These are phyloP conservation scores for Russula olivacea DNA, from an alignment of 768 basidiomycete species.

Conservation along the genomic window DNA sequence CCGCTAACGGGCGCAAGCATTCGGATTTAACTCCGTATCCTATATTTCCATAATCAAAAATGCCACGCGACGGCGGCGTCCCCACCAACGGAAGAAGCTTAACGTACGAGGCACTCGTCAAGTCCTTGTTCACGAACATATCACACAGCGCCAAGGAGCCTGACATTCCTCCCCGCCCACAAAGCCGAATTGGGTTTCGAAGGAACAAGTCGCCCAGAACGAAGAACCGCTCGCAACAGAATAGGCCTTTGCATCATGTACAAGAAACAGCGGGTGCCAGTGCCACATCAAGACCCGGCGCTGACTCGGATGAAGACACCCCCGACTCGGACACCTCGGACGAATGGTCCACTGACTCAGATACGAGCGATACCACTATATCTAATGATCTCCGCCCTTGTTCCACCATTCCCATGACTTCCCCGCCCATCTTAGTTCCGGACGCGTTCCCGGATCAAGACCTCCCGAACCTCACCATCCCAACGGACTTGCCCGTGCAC, in stretches of 20 bases:
- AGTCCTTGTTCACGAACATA: conserved; percentile 24
- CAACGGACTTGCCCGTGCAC: conserved; percentile 5
- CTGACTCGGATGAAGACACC: conserved; percentile 19
- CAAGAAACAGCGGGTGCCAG: neutral
- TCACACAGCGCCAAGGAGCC: conserved; percentile 14
- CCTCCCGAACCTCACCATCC: neutral
- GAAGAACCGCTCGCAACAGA: neutral
- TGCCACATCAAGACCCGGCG: neutral
- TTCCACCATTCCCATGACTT: conserved; percentile 1
- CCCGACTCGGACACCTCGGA: conserved; percentile 24
- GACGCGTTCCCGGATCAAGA: conserved; percentile 16
- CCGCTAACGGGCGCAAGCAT: neutral
- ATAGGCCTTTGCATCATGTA: neutral
- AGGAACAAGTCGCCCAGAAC: neutral
- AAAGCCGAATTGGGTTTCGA: conserved; percentile 24
- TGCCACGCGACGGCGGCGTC: conserved; percentile 19
- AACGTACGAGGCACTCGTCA: conserved; percentile 23
- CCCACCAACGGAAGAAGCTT: conserved; percentile 6
- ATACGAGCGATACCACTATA: conserved; percentile 16
- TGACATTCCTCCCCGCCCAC: conserved; percentile 23
- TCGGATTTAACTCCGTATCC: neutral
- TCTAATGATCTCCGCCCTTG: conserved; percentile 8
- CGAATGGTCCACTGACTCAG: conserved; percentile 26
- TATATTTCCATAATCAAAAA: neutral
- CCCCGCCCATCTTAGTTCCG: conserved; percentile 15